Base-by-base conservation (phyloP, 352 stramenopile species). In the Phytophthora fragariae region DNA sequence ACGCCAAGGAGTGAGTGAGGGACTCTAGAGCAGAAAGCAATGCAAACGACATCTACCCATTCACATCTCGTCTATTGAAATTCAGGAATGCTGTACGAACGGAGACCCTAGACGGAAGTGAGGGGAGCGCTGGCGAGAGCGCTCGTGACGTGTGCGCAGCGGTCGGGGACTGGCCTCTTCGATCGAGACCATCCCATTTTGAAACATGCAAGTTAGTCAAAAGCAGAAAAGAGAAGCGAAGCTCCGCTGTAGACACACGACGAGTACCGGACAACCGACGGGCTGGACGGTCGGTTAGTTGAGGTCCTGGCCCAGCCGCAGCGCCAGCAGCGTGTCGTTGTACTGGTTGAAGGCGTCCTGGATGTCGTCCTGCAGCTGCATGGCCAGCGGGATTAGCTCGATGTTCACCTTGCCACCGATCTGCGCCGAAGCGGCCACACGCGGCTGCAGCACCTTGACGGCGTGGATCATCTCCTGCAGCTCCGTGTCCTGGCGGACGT, bases 261-360 rank as follows among this genome's bases (percentile, higher is more conserved):
- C 62, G 37, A 62, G 49, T 57, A 29, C 57, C 57, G 29, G 56
- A 62, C 14, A 58, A 68, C 63, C 63, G 35, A 68, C 73, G 17
- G 14, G 37, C 37, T 44, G 37, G 37, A 44, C 66, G 59, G 55
- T 46, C 70, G 56, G 57, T 88, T 89, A 93, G 72, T 89, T 91
- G 68, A 92, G 85, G 72, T 95, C 90, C 78, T 94, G 90, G 64
- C 89, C 90, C 39, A 97, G 75, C 55, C 89, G 86, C 33, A 97
- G 83, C 33, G 90, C 90, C 73, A 97, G 65, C 52, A 97, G 60
- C 72, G 90, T 95, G 76, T 97, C 90, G 80, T 96, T 92, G 86
- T 97, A 97, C 86, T 97, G 90, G 80, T 92, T 96, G 77, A 97
- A 95, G 52, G 90, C 90, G 50, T 97, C 89, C 69, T 95, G 87